Evolutionary conservation across 768 basidiomycete species (phyloP), one percentile per base, ranked within the genome.

Genomic region (Suillus cothurnatus): DNA sequence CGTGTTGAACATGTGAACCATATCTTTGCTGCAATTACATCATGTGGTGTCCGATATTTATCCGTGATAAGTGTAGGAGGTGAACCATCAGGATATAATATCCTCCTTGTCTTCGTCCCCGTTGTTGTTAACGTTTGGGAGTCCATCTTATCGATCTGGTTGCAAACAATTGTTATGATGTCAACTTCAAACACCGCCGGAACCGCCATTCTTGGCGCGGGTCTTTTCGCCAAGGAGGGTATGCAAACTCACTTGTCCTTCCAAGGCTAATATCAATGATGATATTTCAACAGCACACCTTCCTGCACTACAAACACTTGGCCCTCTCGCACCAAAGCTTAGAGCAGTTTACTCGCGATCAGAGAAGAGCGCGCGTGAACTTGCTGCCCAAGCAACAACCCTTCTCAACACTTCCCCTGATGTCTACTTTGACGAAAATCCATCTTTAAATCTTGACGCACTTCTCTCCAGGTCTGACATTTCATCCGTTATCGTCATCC

Each of bases 311-410:
- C 82, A 82, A 28, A 74, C 77, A 2, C 81, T 91, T 59, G 84
- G 83, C 12, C 70, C 73, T 66, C 73, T 80, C 28, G 80, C 82
- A 39, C 81, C 80, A 60, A 73, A 77, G 61, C 78, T 89, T 61
- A 87, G 81, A 68, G 93, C 93, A 1, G 81, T 95, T 63, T 95
- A 94, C 81, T 95, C 93, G 14, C 85, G 93, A 66, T 92, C 92
- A 1, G 76, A 84, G 69, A 84, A 82, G 73, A 87, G 85, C 64
- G 84, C 88, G 1, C 74, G 77, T 15, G 83, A 84, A 39, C 77
- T 91, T 60, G 82, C 88, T 5, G 74, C 76, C 7, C 78, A 80
- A 28, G 87, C 88, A 4, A 71, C 77, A 31, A 67, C 68, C 4
- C 78, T 80, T 19, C 77, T 86, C 65, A 43, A 73, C 59, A 65